Evolutionary conservation across 257 asterid genomes (phyloP).

Genomic region (Ligustrum vulgare): DNA sequence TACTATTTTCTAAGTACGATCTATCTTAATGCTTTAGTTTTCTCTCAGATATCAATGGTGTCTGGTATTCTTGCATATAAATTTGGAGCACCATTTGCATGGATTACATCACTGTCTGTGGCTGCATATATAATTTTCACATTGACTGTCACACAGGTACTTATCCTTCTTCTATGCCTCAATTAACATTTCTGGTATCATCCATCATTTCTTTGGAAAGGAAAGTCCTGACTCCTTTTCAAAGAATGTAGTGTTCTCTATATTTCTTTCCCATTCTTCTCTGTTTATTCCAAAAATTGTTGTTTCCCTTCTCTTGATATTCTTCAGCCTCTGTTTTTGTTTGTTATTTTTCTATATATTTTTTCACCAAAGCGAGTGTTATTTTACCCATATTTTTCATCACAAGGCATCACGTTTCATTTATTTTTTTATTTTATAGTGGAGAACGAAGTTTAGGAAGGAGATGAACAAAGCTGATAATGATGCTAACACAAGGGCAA

Average conservation of each 20-base stretch:
- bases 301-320: background rate
- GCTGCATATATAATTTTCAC: constrained; percentile 83
- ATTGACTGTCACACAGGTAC: constrained; percentile 84
- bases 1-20: constrained; percentile 16
- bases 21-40: constrained; percentile 38
- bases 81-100: constrained; percentile 97
- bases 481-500: constrained; percentile 87
- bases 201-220: background rate
- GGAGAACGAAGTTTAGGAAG: constrained; percentile 99
- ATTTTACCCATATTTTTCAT: constrained; percentile 16
- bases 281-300: background rate
- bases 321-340: background rate
- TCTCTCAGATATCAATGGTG: constrained; percentile 92
- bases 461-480: constrained; percentile 97
- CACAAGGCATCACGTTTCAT: constrained; percentile 17
- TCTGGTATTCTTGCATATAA: constrained; percentile 96
- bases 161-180: constrained; percentile 2
- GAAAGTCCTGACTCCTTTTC: constrained; percentile 1
- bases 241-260: constrained; percentile 9
- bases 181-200: background rate
- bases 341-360: background rate
- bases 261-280: background rate
- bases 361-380: constrained; percentile 14
- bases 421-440: constrained; percentile 43
- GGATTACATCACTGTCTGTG: constrained; percentile 90